Conservation (phyloP, 164 flowering plant species). For the Vitis rupestris region DNA sequence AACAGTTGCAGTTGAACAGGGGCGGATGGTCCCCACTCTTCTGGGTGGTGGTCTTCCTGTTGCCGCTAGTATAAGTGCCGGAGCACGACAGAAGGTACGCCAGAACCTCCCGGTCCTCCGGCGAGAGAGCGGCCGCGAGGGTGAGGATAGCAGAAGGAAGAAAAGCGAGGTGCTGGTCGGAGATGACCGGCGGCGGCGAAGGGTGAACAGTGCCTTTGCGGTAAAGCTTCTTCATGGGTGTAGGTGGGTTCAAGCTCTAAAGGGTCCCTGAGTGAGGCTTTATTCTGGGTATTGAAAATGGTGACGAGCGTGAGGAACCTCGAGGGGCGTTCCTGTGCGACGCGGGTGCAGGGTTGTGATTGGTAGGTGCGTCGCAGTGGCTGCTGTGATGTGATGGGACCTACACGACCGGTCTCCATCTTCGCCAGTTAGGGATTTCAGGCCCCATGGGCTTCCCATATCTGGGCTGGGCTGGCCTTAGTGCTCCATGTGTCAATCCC, state of each 20-base stretch:
- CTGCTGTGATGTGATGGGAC: constrained; percentile 8
- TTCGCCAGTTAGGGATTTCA: no score
- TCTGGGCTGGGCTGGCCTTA: no score
- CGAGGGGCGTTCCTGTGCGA: constrained; percentile 11
- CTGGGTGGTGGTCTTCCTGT: neutral
- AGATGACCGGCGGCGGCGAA: constrained; percentile 42
- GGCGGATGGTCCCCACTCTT: constrained; percentile 23
- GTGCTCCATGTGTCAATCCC: no score
- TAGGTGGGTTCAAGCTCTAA: constrained; percentile 9
- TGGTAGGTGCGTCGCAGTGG: neutral
- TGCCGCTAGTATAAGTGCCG: neutral
- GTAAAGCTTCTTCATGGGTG: constrained; percentile 61
- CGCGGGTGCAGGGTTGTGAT: constrained; percentile 1
- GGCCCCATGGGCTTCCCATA: no score
- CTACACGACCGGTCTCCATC: constrained; percentile 2
- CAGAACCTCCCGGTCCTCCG: constrained; percentile 51
- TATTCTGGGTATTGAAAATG: constrained; percentile 10
- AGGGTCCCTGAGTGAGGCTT: constrained; percentile 7
- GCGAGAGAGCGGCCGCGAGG: constrained; percentile 42
- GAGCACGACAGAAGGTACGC: constrained; percentile 52
- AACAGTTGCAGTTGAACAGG: constrained; percentile 33
- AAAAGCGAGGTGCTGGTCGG: constrained; percentile 41
- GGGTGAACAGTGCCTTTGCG: constrained; percentile 63
- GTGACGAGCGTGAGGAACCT: constrained; percentile 11
- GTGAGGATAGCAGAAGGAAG: constrained; percentile 57